Conservation (phyloP, 2,329 filamentous ascomycete genomes). For the Botrytis hyacinthi region DNA sequence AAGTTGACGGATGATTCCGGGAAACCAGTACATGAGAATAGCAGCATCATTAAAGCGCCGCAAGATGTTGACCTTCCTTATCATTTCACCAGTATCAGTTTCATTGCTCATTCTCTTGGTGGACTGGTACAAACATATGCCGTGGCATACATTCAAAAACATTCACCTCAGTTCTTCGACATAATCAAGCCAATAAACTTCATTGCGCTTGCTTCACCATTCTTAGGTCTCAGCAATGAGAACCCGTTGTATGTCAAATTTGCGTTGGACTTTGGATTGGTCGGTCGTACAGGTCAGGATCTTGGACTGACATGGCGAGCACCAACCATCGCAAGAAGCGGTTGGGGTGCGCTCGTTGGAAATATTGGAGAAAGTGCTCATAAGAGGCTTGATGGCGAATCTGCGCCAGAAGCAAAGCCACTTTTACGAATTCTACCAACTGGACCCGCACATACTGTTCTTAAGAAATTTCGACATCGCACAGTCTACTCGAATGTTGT, state of each 20-base stretch:
- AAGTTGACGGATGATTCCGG: conserved; percentile 46
- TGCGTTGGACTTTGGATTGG: conserved; percentile 90
- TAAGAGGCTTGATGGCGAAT: conserved; percentile 56
- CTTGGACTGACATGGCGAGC: conserved; percentile 91
- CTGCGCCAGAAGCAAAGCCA: conserved; percentile 81
- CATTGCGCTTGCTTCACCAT: conserved; percentile 80
- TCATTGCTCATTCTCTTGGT: conserved; percentile 87
- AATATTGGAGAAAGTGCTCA: conserved; percentile 70
- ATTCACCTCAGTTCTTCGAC: conserved; percentile 87
- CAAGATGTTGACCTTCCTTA: conserved; percentile 58
- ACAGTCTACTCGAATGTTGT: conserved; percentile 97
- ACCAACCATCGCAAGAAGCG: conserved; percentile 78
- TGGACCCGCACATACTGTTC: conserved; percentile 81
- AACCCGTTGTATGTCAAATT: conserved; percentile 98
- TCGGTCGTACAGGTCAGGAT: conserved; percentile 94
- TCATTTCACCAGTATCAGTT: conserved; percentile 90
- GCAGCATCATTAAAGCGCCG: conserved; percentile 53
- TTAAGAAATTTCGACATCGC: conserved; percentile 84
- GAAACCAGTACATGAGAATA: conserved; percentile 57
- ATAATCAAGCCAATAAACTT: conserved; percentile 87
- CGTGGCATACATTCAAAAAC: conserved; percentile 93
- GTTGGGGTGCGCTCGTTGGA: conserved; percentile 84
- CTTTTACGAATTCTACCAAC: conserved; percentile 85
- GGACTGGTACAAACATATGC: conserved; percentile 91
- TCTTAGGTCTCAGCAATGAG: conserved; percentile 91